Evolutionary conservation across 768 basidiomycete genomes (phyloP), one percentile per base, ranked within the genome.

Genomic region (Trametes meyenii): DNA sequence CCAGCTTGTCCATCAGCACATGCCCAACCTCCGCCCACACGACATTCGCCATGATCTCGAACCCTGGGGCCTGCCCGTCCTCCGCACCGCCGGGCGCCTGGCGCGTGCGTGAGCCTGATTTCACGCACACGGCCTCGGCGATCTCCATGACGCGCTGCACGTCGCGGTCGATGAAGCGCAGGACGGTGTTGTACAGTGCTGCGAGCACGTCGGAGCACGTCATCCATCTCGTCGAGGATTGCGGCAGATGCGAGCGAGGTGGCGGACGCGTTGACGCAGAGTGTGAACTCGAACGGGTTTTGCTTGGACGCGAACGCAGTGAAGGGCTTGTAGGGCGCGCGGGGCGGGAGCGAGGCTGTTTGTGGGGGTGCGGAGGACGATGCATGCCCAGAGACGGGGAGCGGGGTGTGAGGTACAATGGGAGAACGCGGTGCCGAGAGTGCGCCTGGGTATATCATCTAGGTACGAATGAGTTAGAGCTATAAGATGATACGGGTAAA

Each of bases 21-120:
- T 80, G 78, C 1, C 87, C 90, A 19, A 96, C 74, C 74, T 96
- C 94, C 11, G 87, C 87, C 91, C 94, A 96, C 5, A 98, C 78
- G 10, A 96, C 90, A 67, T 92, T 89, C 0, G 89, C 85, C 79
- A 98, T 83, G 54, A 98, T 87, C 62, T 93, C 84, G 71, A 95
- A 98, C 0, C 85, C 83, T 1, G 66, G 55, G 23, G 59, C 55
- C 52, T 50, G 43, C 17, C 51, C 65, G 53, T 46, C 50, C n/a
- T n/a, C n/a, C 52, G 54, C 61, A 57, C 29, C 38, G 54, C 42
- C 39, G 36, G 29, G 38, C 49, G 8, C 29, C 29, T 33, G 29
- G 29, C 49, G 36, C 50, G 17, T 23, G 16, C 50, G 67, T 44
- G 77, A 69, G 48, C 76, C 68, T 21, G 81, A 74, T 65, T 83